A percentile compares a stretch with the other conserved stretches of the same genome.
phyloP scores from a whole-genome alignment of 805 yeast species.

The Cyberlindnera bimundalis region DNA sequence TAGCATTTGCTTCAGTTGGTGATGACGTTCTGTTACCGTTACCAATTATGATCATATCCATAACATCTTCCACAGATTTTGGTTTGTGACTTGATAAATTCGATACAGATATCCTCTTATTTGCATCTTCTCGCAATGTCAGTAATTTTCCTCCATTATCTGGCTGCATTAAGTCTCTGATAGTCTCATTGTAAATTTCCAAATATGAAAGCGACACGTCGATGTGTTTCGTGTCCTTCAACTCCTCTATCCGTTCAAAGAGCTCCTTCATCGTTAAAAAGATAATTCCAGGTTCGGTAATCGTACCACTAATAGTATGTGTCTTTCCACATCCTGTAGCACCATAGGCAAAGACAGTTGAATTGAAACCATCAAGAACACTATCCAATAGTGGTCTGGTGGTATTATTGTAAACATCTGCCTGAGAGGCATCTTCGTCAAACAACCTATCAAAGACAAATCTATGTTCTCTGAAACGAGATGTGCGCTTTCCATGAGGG shows the following conservation, averaged over 20 bases:
- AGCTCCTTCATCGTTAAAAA: slow-evolving; percentile 76
- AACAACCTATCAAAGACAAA: slow-evolving; percentile 82
- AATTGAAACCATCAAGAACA: slow-evolving; percentile 80
- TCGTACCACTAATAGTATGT: slow-evolving; percentile 78
- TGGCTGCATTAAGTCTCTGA: slow-evolving; percentile 72
- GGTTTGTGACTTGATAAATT: slow-evolving; percentile 67
- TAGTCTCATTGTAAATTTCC: slow-evolving; percentile 89
- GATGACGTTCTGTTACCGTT: slow-evolving; percentile 76
- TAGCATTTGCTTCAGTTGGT: slow-evolving; percentile 87
- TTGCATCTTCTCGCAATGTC: slow-evolving; percentile 68
- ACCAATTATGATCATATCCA: slow-evolving; percentile 72
- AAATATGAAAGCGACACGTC: slow-evolving; percentile 69
- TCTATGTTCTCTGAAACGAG: slow-evolving; percentile 65
- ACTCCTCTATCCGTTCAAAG: slow-evolving; percentile 54
- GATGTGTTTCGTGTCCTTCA: slow-evolving; percentile 50
- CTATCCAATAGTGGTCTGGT: slow-evolving; percentile 70
- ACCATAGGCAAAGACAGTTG: slow-evolving; percentile 94
- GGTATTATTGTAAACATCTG: slow-evolving; percentile 62
- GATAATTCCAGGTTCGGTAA: slow-evolving; percentile 73
- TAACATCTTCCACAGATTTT: slow-evolving; percentile 60
- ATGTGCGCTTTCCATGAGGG: slow-evolving; percentile 35
- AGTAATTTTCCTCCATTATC: slow-evolving; percentile 43
- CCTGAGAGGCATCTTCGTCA: slow-evolving; percentile 61
- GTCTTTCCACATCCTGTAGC: slow-evolving; percentile 99
- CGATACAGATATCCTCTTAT: slow-evolving; percentile 62